Conservation (phyloP, 1,139 yeast species). For the Blastobotrys proliferans region DNA sequence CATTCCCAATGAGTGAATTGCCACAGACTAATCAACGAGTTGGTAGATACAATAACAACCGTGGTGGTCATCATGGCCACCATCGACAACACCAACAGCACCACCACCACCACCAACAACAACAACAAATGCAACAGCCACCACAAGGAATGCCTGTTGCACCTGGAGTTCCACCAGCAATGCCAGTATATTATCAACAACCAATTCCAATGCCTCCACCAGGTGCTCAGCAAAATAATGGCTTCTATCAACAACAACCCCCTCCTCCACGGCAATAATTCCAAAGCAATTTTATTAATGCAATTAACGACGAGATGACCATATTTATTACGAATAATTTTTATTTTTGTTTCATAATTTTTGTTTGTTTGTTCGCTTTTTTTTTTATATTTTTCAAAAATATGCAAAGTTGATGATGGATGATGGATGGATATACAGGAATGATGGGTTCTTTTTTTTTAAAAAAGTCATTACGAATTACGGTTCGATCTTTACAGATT, state of each 20-base stretch:
- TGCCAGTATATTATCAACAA: conserved; percentile 6
- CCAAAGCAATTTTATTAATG: background rate
- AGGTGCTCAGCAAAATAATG: conserved; percentile 9
- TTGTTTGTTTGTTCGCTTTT: conserved; percentile 12
- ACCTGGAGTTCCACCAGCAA: conserved; percentile 15
- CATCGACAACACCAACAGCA: conserved; percentile 24
- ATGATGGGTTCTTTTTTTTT: too few species aligned
- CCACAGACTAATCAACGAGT: conserved; percentile 40
- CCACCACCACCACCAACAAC: conserved; percentile 23
- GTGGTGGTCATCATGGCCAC: conserved; percentile 22
- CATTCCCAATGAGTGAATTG: conserved; percentile 70
- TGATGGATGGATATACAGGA: too few species aligned
- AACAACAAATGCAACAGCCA: conserved; percentile 17
- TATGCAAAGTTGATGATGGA: too few species aligned
- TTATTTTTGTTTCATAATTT: conserved; percentile 8
- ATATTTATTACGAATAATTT: background rate
- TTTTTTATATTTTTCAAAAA: too few species aligned
- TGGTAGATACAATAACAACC: conserved; percentile 21
- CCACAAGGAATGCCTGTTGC: conserved; percentile 19
- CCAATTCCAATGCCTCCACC: conserved; percentile 18
- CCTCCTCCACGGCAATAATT: conserved; percentile 9
- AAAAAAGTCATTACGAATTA: background rate
- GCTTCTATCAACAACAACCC: conserved; percentile 8
- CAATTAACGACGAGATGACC: background rate
- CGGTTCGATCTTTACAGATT: background rate